These are phyloP conservation scores for Daldinia concentrica DNA, from an alignment of 495 filamentous ascomycete species.

Conservation along the genomic window DNA sequence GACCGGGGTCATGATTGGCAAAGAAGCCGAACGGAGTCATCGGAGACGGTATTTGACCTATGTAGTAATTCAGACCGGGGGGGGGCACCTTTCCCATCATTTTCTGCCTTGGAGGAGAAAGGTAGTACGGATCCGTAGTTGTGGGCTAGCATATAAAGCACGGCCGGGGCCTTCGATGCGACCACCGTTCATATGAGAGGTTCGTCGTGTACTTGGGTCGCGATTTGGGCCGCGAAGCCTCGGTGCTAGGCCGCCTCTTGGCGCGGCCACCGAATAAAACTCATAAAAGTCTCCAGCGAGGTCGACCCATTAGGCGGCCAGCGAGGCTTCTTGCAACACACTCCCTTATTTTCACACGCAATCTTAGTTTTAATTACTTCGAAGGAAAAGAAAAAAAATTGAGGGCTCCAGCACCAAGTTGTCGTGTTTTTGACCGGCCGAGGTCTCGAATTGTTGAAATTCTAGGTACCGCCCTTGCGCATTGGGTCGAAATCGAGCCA, in stretches of 20 bases:
- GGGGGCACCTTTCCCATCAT: too few relatives aligned
- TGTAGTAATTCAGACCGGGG: too few relatives aligned
- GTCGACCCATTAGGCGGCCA: conserved; percentile 40
- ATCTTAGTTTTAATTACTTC: conserved; percentile 28
- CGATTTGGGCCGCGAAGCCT: conserved; percentile 44
- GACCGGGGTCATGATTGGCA: conserved; percentile 41
- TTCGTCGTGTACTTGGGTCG: conserved; percentile 33
- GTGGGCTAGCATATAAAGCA: conserved; percentile 43
- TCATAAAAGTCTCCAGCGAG: conserved; percentile 7
- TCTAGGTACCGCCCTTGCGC: conserved; percentile 17
- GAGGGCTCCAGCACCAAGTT: conserved; percentile 36
- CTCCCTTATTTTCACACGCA: conserved; percentile 22
- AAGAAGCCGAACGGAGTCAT: conserved; percentile 9
- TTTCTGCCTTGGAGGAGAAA: conserved; percentile 41
- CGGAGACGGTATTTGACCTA: conserved; percentile 26
- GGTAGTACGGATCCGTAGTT: conserved; percentile 15
- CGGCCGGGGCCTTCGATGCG: conserved; percentile 39
- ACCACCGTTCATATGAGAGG: conserved; percentile 29
- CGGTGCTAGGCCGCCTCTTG: conserved; percentile 42
- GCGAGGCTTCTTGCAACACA: conserved; percentile 35
- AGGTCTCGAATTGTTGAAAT: not conserved
- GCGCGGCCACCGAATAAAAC: conserved; percentile 36
- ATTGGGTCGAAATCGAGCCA: conserved; percentile 4
- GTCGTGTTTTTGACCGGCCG: not conserved
- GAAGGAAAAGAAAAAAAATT: conserved; percentile 28